Conservation (phyloP, 306 rosid genomes). For the Senna siamea region DNA sequence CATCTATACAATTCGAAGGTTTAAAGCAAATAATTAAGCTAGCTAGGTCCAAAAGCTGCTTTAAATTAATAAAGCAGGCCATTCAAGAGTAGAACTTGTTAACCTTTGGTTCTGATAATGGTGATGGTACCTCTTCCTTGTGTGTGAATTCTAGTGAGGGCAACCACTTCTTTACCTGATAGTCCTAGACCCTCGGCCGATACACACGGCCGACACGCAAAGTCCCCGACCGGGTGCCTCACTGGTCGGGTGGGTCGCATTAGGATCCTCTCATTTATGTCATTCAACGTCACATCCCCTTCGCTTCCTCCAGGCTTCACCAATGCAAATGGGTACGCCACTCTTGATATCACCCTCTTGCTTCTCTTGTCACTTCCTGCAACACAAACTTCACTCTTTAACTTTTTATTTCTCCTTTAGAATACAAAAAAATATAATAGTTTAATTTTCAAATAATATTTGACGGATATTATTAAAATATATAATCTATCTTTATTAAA, state of each 20-base stretch:
- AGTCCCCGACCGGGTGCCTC: conserved; percentile 93
- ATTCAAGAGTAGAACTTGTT: not conserved
- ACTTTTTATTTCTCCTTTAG: no score
- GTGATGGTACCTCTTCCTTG: conserved; percentile 96
- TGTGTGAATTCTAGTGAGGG: conserved; percentile 88
- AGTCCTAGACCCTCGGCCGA: conserved; percentile 79
- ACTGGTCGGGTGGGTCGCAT: conserved; percentile 93
- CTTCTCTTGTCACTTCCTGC: conserved; percentile 36
- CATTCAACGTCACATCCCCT: conserved; percentile 90
- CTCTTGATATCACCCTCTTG: conserved; percentile 41
- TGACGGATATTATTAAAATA: no score
- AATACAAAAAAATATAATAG: no score
- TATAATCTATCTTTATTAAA: no score
- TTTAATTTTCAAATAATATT: no score
- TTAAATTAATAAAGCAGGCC: conserved; percentile 38
- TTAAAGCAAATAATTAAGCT: no score
- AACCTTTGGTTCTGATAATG: conserved; percentile 92
- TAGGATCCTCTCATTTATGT: conserved; percentile 85
- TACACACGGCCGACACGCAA: conserved; percentile 94
- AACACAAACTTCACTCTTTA: not conserved
- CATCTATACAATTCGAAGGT: conserved; percentile 58
- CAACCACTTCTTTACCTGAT: conserved; percentile 95
- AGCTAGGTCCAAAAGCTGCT: conserved; percentile 45
- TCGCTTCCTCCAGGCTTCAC: conserved; percentile 95
- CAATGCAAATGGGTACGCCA: conserved; percentile 90